Evolutionary conservation across 371 early-diverging fungal species (phyloP).

Genomic region (Circinella minor): DNA sequence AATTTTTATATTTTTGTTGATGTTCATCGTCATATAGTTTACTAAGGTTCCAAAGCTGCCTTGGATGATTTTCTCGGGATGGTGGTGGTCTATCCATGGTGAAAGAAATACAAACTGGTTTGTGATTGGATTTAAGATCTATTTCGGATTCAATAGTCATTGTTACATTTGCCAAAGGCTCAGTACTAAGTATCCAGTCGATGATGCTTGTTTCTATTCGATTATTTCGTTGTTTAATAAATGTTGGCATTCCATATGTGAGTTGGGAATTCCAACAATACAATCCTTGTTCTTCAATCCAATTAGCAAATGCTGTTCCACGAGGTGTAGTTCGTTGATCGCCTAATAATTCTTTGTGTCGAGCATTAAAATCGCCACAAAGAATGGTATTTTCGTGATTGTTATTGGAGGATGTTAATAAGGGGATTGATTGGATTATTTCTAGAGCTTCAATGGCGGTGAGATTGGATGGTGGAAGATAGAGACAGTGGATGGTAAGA

Average conservation of each 20-base stretch:
- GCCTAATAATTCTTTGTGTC: constrained; percentile 10
- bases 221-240: background rate
- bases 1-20: background rate
- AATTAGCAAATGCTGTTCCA: constrained; percentile 1
- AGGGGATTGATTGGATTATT: background rate
- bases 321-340: constrained; percentile 4
- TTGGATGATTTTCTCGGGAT: background rate
- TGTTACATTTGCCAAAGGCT: constrained; percentile 2
- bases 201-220: constrained; percentile 13
- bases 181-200: constrained; percentile 12
- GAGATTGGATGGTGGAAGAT: constrained; percentile 17
- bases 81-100: background rate
- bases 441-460: constrained; percentile 10
- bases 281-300: constrained; percentile 8
- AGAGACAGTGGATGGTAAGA: constrained; percentile 14
- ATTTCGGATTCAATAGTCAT: background rate
- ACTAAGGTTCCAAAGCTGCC: background rate
- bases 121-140: background rate
- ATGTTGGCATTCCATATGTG: constrained; percentile 18
- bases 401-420: constrained; percentile 4
- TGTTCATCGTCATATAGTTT: background rate
- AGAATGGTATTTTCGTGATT: constrained; percentile 17
- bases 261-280: constrained; percentile 13
- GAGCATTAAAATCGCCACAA: constrained; percentile 29
- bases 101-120: background rate